phyloP scores from a whole-genome alignment of 2,329 filamentous ascomycete genomes.

The Torrubiellomyces zombiae region DNA sequence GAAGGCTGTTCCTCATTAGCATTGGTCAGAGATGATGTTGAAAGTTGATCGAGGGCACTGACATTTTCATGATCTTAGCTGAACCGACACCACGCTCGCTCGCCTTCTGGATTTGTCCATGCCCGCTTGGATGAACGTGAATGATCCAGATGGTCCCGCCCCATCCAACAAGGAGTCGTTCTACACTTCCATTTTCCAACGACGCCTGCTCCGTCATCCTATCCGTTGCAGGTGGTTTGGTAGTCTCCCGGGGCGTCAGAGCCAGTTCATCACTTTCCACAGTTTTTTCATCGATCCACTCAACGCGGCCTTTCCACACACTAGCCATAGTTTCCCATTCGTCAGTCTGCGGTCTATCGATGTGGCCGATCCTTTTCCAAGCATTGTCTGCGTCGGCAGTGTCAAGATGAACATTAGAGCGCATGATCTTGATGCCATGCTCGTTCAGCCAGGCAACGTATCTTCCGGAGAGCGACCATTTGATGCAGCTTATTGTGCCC shows the following conservation, averaged over 20 bases:
- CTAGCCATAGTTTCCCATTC: constrained; percentile 94
- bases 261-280: constrained; percentile 55
- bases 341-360: constrained; percentile 70
- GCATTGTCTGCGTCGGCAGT: constrained; percentile 61
- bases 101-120: constrained; percentile 46
- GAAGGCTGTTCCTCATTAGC: constrained; percentile 41
- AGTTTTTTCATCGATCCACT: constrained; percentile 80
- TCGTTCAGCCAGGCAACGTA: constrained; percentile 95
- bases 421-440: constrained; percentile 95
- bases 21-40: too few relatives aligned
- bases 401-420: constrained; percentile 69
- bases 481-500: constrained; percentile 77
- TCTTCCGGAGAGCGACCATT: constrained; percentile 85
- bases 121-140: constrained; percentile 65
- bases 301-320: constrained; percentile 80
- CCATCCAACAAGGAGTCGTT: constrained; percentile 87
- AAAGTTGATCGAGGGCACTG: constrained; percentile 23
- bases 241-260: constrained; percentile 17
- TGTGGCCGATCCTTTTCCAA: constrained; percentile 89
- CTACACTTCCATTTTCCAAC: constrained; percentile 34
- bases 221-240: constrained; percentile 26
- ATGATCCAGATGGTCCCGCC: constrained; percentile 93
- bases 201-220: constrained; percentile 32
- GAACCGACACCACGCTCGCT: constrained; percentile 59
- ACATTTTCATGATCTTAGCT: constrained; percentile 88